phyloP scores from a whole-genome alignment of 208 protist genomes.

The Angomonas desouzai region DNA sequence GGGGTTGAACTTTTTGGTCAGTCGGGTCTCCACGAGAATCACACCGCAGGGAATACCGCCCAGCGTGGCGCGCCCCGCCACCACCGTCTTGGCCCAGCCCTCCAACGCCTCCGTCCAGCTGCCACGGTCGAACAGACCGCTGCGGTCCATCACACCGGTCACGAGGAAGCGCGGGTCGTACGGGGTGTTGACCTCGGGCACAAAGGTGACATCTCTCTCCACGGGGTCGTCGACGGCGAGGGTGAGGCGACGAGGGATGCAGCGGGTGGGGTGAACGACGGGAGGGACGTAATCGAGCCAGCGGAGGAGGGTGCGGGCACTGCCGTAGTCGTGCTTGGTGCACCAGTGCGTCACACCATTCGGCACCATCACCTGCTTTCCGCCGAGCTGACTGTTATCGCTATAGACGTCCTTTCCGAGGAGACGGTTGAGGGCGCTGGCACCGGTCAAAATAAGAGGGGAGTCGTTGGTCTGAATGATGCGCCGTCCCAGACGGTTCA shows the following conservation, averaged over 20 bases:
- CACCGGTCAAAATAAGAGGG: constrained; percentile 96
- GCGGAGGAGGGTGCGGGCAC: constrained; percentile 57
- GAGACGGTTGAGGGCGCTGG: constrained; percentile 88
- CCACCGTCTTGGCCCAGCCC: constrained; percentile 97
- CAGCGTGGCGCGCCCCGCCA: constrained; percentile 94
- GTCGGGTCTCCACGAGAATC: constrained; percentile 97
- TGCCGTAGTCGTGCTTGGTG: constrained; percentile 80
- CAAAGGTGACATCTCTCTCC: constrained; percentile 79
- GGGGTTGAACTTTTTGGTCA: constrained; percentile 89
- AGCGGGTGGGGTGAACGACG: constrained; percentile 32
- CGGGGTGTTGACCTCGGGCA: constrained; percentile 45
- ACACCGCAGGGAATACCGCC: constrained; percentile 97
- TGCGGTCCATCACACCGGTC: constrained; percentile 34
- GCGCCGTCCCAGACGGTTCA: constrained; percentile 96
- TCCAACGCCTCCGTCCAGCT: constrained; percentile 90
- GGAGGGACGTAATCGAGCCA: constrained; percentile 93
- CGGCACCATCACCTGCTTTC: constrained; percentile 95
- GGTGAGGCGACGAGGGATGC: constrained; percentile 38
- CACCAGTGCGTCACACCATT: constrained; percentile 96
- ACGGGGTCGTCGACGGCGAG: constrained; percentile 43
- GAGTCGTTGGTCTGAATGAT: constrained; percentile 93
- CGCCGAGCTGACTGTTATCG: constrained; percentile 96
- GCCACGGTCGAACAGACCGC: constrained; percentile 89
- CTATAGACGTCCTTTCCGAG: constrained; percentile 97
- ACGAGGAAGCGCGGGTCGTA: constrained; percentile 88